phyloP scores from a whole-genome alignment of 2,329 filamentous ascomycete genomes.

The Penicillium crustosum region DNA sequence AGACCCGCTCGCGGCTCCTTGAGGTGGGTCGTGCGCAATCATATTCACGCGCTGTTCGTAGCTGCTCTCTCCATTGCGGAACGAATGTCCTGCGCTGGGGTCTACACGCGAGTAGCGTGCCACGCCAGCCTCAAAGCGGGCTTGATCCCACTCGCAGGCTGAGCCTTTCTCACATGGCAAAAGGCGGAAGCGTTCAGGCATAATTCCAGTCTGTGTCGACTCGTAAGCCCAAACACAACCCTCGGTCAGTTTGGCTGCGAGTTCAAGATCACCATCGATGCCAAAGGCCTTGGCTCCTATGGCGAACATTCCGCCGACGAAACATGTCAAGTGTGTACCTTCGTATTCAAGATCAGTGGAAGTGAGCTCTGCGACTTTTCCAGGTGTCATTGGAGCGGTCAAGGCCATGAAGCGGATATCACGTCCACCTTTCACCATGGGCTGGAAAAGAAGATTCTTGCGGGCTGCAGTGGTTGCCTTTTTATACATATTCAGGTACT shows the following conservation, averaged over 20 bases:
- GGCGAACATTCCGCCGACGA: conserved; percentile 62
- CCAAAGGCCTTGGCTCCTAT: conserved; percentile 59
- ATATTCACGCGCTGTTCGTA: conserved; percentile 27
- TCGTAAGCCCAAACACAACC: conserved; percentile 65
- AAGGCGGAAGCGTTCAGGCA: conserved; percentile 60
- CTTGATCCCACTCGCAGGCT: conserved; percentile 56
- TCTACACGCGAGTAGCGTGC: conserved; percentile 50
- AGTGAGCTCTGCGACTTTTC: conserved; percentile 17
- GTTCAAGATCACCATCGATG: conserved; percentile 54
- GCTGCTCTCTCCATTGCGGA: conserved; percentile 25
- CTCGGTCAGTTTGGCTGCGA: conserved; percentile 59
- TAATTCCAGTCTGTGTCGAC: conserved; percentile 57
- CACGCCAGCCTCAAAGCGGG: conserved; percentile 18
- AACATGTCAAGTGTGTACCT: conserved; percentile 60
- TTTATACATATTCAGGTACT: conserved; percentile 48
- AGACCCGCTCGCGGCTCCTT: conserved; percentile 4
- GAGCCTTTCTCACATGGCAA: conserved; percentile 49
- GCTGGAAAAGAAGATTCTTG: conserved; percentile 46
- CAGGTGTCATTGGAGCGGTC: conserved; percentile 24
- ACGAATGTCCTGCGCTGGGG: conserved; percentile 32
- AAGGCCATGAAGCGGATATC: conserved; percentile 46
- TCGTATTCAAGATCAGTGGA: conserved; percentile 47
- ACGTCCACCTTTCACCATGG: conserved; percentile 45
- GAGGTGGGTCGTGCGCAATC: conserved; percentile 10
- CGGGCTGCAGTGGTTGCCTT: conserved; percentile 41